phyloP scores from a whole-genome alignment of 768 basidiomycete species.

The Chalciporus piperatus region DNA sequence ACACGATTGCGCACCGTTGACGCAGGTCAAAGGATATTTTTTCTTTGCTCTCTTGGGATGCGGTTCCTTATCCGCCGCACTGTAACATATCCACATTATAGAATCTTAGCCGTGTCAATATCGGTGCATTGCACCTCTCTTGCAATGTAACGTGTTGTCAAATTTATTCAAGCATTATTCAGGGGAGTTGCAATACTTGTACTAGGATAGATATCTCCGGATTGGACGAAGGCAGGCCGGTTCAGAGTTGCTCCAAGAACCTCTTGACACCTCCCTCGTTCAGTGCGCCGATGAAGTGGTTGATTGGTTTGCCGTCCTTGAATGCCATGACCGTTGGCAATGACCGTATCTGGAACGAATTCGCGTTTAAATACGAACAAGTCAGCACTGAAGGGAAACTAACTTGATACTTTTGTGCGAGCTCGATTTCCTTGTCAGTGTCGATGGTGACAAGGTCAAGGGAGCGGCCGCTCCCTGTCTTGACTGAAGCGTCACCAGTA shows the following conservation, averaged over 20 bases:
- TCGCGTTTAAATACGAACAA: background rate
- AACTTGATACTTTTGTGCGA: conserved; percentile 53
- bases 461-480: conserved; percentile 50
- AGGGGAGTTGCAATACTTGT: background rate
- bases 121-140: background rate
- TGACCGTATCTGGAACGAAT: conserved; percentile 51
- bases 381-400: background rate
- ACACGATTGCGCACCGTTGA: background rate
- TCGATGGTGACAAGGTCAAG: conserved; percentile 75
- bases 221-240: background rate
- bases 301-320: conserved; percentile 55
- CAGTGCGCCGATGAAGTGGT: conserved; percentile 61
- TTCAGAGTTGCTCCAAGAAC: conserved; percentile 44
- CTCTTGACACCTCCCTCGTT: conserved; percentile 41
- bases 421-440: conserved; percentile 47
- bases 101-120: background rate
- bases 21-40: background rate
- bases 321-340: conserved; percentile 84
- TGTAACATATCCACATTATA: conserved; percentile 10
- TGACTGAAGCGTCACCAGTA: conserved; percentile 42
- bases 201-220: background rate
- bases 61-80: conserved; percentile 8
- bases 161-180: background rate
- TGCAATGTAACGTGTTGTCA: conserved; percentile 13
- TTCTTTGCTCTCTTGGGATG: background rate